Percentiles rank a stretch among this genome's conserved stretches.
Conservation (phyloP, 2,329 filamentous ascomycete species). For the Aspergillaceae sp. region DNA sequence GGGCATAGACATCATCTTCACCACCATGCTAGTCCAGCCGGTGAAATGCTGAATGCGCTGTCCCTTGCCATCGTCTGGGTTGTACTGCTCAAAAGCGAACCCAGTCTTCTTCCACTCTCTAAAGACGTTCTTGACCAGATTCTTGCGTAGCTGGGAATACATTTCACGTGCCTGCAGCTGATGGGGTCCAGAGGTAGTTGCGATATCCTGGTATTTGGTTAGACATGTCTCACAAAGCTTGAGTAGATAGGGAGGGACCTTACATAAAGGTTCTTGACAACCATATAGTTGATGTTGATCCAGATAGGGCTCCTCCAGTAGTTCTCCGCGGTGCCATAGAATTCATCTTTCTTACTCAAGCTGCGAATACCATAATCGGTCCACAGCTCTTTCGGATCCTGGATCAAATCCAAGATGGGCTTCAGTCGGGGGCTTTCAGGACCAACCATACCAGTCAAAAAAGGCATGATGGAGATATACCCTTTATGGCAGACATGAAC, state of each 20-base stretch:
- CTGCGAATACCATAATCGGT: constrained; percentile 81
- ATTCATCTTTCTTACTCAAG: constrained; percentile 70
- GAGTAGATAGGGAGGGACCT: constrained; percentile 33
- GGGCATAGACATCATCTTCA: constrained; percentile 95
- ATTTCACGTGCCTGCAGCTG: constrained; percentile 59
- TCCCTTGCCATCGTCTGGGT: constrained; percentile 84
- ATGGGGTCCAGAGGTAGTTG: constrained; percentile 57
- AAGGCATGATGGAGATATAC: constrained; percentile 88
- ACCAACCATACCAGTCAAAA: constrained; percentile 71
- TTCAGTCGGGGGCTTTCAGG: constrained; percentile 66
- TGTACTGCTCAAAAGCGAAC: constrained; percentile 98
- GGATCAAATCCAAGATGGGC: constrained; percentile 66
- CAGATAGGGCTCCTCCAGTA: constrained; percentile 95
- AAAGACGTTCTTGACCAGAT: constrained; percentile 83
- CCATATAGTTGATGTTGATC: constrained; percentile 94
- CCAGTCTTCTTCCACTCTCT: constrained; percentile 81
- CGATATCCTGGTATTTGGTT: constrained; percentile 48
- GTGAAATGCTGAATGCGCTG: constrained; percentile 97
- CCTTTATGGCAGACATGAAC: constrained; percentile 89
- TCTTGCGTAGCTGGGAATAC: constrained; percentile 69
- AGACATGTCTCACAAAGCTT: constrained; percentile 3
- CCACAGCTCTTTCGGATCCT: constrained; percentile 79
- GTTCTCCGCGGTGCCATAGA: constrained; percentile 87
- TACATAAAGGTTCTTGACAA: constrained; percentile 68
- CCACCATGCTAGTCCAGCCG: constrained; percentile 95